Conservation (phyloP, 139 green algal genomes). For the Eudorina sp. region DNA sequence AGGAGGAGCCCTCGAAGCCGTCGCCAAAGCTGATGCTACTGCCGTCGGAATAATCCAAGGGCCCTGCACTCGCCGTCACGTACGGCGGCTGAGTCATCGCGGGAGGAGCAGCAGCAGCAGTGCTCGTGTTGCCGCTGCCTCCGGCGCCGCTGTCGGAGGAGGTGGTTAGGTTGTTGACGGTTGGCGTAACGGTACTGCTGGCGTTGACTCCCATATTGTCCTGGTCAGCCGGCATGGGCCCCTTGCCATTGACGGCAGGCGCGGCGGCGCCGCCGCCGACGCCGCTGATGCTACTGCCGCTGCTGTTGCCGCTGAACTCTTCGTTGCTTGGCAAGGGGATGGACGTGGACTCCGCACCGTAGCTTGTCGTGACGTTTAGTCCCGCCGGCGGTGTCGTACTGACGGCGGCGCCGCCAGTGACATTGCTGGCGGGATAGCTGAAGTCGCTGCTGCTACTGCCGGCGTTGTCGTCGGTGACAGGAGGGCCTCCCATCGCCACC, state of each 20-base stretch:
- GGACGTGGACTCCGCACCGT: too few relatives aligned
- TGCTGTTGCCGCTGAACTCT: not conserved
- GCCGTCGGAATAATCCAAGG: not conserved
- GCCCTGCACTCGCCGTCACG: not conserved
- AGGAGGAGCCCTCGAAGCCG: not conserved
- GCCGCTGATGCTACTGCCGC: not conserved
- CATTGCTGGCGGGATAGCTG: too few relatives aligned
- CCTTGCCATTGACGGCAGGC: not conserved
- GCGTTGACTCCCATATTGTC: not conserved
- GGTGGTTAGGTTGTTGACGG: too few relatives aligned
- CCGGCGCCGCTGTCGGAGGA: too few relatives aligned
- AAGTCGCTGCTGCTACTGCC: too few relatives aligned
- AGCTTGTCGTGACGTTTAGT: too few relatives aligned
- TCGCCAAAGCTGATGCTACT: not conserved
- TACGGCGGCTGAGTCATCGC: not conserved
- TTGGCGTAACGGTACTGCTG: too few relatives aligned
- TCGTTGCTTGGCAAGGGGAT: too few relatives aligned
- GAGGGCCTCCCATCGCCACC: too few relatives aligned
- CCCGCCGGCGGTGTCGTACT: not conserved
- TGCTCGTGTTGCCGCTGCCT: not conserved
- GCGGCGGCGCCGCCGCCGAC: not conserved
- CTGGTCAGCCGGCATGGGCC: not conserved
- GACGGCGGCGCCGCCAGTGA: not conserved
- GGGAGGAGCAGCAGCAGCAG: not conserved
- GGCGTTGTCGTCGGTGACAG: too few relatives aligned